Base-by-base conservation (phyloP, 208 protist genomes). In the Wallacemonas sp. region DNA sequence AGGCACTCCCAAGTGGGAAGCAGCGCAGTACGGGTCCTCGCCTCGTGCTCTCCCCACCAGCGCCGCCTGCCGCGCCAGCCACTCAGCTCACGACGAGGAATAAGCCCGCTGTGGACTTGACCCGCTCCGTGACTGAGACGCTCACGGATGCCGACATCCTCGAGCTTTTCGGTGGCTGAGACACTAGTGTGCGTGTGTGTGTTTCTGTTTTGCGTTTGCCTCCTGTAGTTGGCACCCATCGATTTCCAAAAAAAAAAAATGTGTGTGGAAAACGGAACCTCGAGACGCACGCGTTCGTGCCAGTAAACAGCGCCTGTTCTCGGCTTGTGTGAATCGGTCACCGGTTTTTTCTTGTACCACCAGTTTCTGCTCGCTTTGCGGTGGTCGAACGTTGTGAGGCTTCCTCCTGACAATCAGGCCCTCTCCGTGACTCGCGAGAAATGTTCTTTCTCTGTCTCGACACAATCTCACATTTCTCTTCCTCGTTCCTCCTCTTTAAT, bases 111-210 rank as follows among this genome's bases (percentile, higher is more conserved):
- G 38, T 72, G 24, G 55, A 56, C 32, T 48, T 77, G 9, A 70
- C 76, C 19, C 57, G 58, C 16, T 8, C 60, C 11, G 36, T 76
- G 5, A 52, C 72, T 23, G 65, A 62, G 1, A 65, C 34, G n/a
- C 68, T 94, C 46, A 90, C 88, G 0, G 85, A 91, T 54, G 85
- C 76, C 1, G 88, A 94, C 30, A 80, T 94, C 11, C 56, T 90
- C 33, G 81, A 89, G 52, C 70, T 94, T 1, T 91, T 94, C 77
- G 88, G 81, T 9, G 49, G 46, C 14, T 71, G 30, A 74, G 23
- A 23, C 4, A 6, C 12, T 47, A 32, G 1, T 2, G 16, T 48
- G 9, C n/a, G 57, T 17, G 36, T 14, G 9, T 17, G 36, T 14
- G 36, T 41, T 41, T 14, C 36, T 41, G 36, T 14, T 41, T 14